Base-by-base conservation (phyloP, 768 basidiomycete species). In the Tephrocybe sp. region DNA sequence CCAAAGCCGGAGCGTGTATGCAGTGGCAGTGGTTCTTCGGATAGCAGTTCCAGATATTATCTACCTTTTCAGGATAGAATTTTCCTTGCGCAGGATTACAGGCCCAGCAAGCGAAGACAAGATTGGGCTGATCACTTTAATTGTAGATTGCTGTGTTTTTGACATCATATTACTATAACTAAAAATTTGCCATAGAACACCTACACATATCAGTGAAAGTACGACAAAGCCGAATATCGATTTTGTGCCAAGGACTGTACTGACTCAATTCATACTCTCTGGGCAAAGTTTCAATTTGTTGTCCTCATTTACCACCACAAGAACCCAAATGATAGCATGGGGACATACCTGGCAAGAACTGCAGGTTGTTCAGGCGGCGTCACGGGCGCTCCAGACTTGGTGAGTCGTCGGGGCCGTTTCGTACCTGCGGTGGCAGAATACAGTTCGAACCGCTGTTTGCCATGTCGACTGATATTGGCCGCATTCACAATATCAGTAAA, bases 401-500 rank as follows among this genome's bases (percentile, higher is more conserved):
- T 51, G 11, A 39, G 51, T 28, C 54, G 53, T 14, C 62, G 55
- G 15, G 53, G 45, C 1, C 59, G 55, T 38, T 59, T 61, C 14
- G 54, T 37, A n/a, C 33, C 11, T 2, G 45, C 45, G 20, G 54
- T 28, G 8, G 53, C 25, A 34, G 42, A 28, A 24, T 61, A 57
- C 1, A 59, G 62, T 14, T 56, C 58, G 11, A 48, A 58, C 14
- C 62, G n/a, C n/a, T n/a, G 62, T 46, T 55, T 47, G 5, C 50
- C 57, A 28, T 52, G 55, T 18, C 54, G 49, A 30, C 45, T 53
- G 32, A 33, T 24, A 32, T 6, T 49, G 6, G 57, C 38, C 12
- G 33, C 59, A 26, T 78, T 78, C 1, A 73, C 54, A 23, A 73
- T 52, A 42, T 80, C 78, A 1, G 73, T 74, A 32, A 80, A 72